Conservation (phyloP, 2,329 filamentous ascomycete species). For the Clarireedia sp. region DNA sequence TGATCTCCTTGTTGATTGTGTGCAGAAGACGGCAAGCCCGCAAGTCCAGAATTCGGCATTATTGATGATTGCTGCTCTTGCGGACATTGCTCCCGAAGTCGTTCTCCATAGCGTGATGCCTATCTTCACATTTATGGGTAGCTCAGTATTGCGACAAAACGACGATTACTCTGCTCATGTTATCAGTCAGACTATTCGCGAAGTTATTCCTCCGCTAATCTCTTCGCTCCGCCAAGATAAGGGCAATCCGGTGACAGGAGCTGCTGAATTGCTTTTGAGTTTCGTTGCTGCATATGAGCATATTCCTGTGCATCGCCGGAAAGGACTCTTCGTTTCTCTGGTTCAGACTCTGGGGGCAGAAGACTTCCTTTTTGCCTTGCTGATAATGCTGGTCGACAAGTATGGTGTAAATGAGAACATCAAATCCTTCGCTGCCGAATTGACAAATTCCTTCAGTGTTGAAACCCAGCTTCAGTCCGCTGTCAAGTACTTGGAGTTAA, state of each 20-base stretch:
- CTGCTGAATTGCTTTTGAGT: conserved; percentile 84
- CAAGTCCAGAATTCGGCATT: conserved; percentile 91
- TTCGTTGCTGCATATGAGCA: conserved; percentile 97
- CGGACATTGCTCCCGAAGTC: conserved; percentile 79
- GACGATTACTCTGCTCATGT: conserved; percentile 97
- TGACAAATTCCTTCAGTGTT: conserved; percentile 66
- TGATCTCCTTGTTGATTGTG: conserved; percentile 87
- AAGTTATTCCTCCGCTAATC: conserved; percentile 87
- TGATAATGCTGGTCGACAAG: conserved; percentile 85
- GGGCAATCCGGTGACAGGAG: conserved; percentile 68
- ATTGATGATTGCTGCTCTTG: conserved; percentile 77
- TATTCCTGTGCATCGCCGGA: conserved; percentile 78
- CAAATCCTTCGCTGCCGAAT: conserved; percentile 63
- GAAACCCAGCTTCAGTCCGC: conserved; percentile 72
- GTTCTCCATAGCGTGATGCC: conserved; percentile 98
- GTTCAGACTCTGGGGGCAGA: conserved; percentile 76
- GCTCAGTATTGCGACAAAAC: conserved; percentile 80
- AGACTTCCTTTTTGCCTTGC: conserved; percentile 80
- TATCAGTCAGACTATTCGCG: conserved; percentile 87
- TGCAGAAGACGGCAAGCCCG: conserved; percentile 83
- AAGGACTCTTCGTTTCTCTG: conserved; percentile 75
- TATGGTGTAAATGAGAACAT: conserved; percentile 72
- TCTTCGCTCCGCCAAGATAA: conserved; percentile 75
- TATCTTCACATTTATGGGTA: conserved; percentile 97
- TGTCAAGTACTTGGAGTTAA: conserved; percentile 66